Conservation (phyloP, 2,329 filamentous ascomycete species). For the Scorias spongiosa region DNA sequence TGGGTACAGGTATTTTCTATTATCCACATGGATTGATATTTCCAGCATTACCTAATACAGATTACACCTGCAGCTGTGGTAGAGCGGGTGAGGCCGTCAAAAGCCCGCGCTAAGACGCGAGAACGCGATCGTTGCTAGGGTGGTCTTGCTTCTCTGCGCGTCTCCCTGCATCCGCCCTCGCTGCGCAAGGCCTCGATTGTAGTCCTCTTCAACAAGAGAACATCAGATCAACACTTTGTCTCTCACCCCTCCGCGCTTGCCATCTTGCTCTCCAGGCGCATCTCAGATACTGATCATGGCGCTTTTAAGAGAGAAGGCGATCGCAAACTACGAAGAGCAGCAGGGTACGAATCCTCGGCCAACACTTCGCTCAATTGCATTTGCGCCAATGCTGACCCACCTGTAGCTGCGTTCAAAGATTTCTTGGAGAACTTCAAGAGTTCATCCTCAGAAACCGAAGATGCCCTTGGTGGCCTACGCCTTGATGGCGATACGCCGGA, state of each 20-base stretch:
- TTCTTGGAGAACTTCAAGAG: constrained; percentile 85
- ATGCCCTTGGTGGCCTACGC: constrained; percentile 69
- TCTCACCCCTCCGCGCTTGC: background rate
- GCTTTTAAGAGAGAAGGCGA: constrained; percentile 62
- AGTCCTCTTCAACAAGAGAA: no score
- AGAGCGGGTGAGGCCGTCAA: no score
- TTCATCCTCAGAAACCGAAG: constrained; percentile 53
- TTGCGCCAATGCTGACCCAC: constrained; percentile 20
- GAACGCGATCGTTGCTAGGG: background rate
- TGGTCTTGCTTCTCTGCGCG: background rate
- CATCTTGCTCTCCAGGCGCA: background rate
- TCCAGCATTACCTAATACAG: no score
- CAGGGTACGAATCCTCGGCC: constrained; percentile 42
- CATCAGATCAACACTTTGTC: background rate
- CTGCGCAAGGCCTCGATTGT: no score
- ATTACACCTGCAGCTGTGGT: no score
- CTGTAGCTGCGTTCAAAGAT: constrained; percentile 62
- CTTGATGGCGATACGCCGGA: constrained; percentile 78
- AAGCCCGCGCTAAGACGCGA: background rate
- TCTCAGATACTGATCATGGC: constrained; percentile 48
- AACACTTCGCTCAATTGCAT: constrained; percentile 2
- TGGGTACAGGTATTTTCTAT: no score
- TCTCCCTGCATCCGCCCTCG: background rate
- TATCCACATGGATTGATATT: no score
- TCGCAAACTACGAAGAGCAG: constrained; percentile 79